Evolutionary conservation across 331 rosid species (phyloP).

Genomic region (Erythrophleum ivorense): DNA sequence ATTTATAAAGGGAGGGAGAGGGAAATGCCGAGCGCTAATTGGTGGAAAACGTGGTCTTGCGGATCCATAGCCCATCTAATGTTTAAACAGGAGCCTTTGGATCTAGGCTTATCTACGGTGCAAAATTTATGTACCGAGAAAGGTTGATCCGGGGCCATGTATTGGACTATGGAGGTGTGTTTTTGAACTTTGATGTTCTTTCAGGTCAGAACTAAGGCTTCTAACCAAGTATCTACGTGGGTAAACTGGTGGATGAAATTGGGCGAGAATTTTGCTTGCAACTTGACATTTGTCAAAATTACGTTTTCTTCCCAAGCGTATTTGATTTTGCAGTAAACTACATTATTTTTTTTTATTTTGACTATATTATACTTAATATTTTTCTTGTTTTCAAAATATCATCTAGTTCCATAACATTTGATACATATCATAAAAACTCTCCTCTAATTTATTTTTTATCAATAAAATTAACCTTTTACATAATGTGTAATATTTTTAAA

Average conservation of each 20-base stretch:
- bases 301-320: neutral
- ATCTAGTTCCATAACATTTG: too few species aligned
- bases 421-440: too few species aligned
- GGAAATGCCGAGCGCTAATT: constrained; percentile 49
- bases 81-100: constrained; percentile 56
- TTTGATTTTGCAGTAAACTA: neutral
- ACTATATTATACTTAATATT: too few species aligned
- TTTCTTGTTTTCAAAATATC: too few species aligned
- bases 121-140: neutral
- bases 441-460: too few species aligned
- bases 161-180: neutral
- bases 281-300: neutral
- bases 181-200: neutral
- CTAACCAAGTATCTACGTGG: neutral
- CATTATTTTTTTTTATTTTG: too few species aligned
- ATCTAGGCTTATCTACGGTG: constrained; percentile 53
- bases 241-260: neutral
- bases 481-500: neutral
- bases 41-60: constrained; percentile 44
- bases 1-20: constrained; percentile 44
- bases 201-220: too few species aligned
- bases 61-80: constrained; percentile 42
- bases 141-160: neutral
- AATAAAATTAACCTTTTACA: too few species aligned
- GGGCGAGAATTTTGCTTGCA: too few species aligned